Evolutionary conservation across 2,329 filamentous ascomycete species (phyloP).

Genomic region (Colletotrichum sidae): DNA sequence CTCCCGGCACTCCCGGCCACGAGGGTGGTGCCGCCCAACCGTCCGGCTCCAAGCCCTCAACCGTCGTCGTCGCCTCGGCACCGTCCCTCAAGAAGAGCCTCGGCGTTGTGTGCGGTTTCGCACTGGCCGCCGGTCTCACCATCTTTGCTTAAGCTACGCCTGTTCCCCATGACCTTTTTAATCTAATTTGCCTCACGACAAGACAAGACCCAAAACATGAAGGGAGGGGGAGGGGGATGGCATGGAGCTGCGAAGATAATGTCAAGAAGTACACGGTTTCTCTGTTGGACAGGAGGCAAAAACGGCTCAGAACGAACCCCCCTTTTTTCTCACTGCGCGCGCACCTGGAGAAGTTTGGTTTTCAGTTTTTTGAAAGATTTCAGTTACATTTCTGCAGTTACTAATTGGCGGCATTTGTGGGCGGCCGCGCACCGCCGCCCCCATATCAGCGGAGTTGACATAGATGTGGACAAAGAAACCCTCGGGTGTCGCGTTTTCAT

Average conservation of each 20-base stretch:
- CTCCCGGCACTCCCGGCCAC: background rate
- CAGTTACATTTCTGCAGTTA: conserved; percentile 10
- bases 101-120: conserved; percentile 42
- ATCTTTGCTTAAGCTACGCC: conserved; percentile 16
- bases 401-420: conserved; percentile 31
- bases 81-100: conserved; percentile 44
- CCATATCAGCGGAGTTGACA: conserved; percentile 18
- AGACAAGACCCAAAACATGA: conserved; percentile 1
- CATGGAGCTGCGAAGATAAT: background rate
- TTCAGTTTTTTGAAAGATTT: background rate
- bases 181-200: conserved; percentile 20
- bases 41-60: conserved; percentile 11
- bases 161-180: background rate
- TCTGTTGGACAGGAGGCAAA: background rate
- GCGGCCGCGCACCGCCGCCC: conserved; percentile 5
- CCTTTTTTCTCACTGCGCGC: background rate
- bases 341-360: background rate
- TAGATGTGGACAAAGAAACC: conserved; percentile 7
- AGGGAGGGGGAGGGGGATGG: conserved; percentile 2
- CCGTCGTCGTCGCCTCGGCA: conserved; percentile 33
- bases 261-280: background rate
- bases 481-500: conserved; percentile 16
- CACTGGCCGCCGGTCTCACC: conserved; percentile 40
- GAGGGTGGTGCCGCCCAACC: background rate
- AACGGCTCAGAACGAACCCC: background rate